phyloP scores from a whole-genome alignment of 805 yeast genomes.

The Wickerhamomyces subpelliculosus region DNA sequence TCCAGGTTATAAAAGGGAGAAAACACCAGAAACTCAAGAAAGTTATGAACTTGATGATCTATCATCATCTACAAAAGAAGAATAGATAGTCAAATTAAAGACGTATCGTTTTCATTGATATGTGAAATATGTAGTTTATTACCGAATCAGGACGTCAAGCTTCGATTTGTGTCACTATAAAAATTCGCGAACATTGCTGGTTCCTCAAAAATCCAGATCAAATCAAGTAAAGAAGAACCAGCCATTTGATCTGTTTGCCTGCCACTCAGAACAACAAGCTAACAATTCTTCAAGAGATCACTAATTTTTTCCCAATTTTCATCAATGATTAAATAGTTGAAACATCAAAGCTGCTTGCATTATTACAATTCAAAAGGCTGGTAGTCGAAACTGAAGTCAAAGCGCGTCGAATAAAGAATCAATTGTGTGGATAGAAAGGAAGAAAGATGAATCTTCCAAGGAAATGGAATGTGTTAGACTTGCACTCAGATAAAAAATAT shows the following conservation, averaged over 20 bases:
- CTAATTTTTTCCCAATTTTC: background rate
- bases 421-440: no score
- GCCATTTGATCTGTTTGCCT: background rate
- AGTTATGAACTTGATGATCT: conserved; percentile 27
- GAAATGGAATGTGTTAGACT: conserved; percentile 14
- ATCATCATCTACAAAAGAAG: no score
- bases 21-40: conserved; percentile 12
- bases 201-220: no score
- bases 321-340: background rate
- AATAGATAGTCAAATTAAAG: no score
- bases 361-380: background rate
- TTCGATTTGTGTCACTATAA: background rate
- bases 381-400: background rate
- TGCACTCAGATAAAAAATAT: conserved; percentile 7
- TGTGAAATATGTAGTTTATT: no score
- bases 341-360: background rate
- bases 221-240: conserved; percentile 1
- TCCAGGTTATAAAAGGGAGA: conserved; percentile 6
- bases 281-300: no score
- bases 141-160: no score
- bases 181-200: background rate
- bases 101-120: no score
- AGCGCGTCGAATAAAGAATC: background rate
- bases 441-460: conserved; percentile 13
- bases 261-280: no score